Conservation (phyloP, 108 stramenopile species). For the Cyclotella sp. region DNA sequence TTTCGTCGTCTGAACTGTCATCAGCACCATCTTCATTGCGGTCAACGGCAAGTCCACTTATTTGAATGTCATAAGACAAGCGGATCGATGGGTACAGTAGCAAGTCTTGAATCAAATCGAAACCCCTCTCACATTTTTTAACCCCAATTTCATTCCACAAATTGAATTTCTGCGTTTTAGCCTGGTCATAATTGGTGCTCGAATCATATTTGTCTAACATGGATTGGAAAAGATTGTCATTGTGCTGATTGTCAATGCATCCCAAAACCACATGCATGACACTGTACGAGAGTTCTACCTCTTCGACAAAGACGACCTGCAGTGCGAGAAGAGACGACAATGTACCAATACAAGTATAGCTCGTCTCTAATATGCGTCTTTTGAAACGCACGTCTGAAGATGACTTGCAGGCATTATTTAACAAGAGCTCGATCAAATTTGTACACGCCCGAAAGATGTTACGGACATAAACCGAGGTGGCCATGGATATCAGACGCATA, state of each 20-base stretch:
- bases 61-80: background rate
- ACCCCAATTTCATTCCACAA: background rate
- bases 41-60: background rate
- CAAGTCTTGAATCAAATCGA: constrained; percentile 32
- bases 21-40: constrained; percentile 1
- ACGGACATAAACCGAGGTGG: constrained; percentile 24
- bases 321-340: constrained; percentile 31
- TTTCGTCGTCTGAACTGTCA: constrained; percentile 13
- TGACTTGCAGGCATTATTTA: constrained; percentile 2
- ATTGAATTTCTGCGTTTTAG: background rate
- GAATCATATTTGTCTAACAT: background rate
- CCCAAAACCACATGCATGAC: background rate
- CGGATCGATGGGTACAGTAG: constrained; percentile 22
- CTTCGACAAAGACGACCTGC: constrained; percentile 10
- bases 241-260: constrained; percentile 11
- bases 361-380: constrained; percentile 9
- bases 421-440: constrained; percentile 15
- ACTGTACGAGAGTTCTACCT: background rate
- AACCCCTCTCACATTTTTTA: background rate
- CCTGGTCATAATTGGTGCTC: background rate
- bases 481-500: constrained; percentile 16
- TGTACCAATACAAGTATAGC: constrained; percentile 17
- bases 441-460: constrained; percentile 21
- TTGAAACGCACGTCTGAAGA: background rate
- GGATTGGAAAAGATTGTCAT: constrained; percentile 11